Percentiles rank a stretch among this genome's conserved stretches.
Conservation (phyloP, 306 rosid species). For the Potentilla sterilis region DNA sequence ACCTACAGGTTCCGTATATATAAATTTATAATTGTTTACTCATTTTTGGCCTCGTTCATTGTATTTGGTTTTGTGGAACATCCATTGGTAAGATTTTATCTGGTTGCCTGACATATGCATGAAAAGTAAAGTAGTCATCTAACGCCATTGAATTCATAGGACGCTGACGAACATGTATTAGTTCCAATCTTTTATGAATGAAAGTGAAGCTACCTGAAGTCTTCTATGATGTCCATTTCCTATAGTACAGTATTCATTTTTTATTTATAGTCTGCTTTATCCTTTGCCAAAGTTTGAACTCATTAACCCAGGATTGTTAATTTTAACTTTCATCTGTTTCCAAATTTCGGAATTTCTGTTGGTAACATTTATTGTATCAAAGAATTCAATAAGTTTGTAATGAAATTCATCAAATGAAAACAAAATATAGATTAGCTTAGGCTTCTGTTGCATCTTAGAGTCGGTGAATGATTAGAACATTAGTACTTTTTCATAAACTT, state of each 20-base stretch:
- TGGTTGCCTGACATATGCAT: neutral
- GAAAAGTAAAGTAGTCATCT: neutral
- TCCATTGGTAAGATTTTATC: neutral
- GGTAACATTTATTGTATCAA: neutral
- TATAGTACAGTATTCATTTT: neutral
- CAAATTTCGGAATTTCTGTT: neutral
- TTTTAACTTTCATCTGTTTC: too few species aligned
- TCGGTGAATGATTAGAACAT: too few species aligned
- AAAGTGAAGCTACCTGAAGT: neutral
- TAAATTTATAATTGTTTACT: neutral
- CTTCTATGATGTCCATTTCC: neutral
- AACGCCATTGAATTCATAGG: neutral
- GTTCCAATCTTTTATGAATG: neutral
- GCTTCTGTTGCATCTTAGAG: neutral
- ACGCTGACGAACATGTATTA: neutral
- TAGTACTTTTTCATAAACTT: neutral
- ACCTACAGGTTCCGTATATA: slow-evolving; percentile 66
- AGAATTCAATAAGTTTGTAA: neutral
- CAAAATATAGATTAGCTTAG: neutral
- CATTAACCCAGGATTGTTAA: too few species aligned
- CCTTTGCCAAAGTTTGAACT: neutral
- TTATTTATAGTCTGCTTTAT: too few species aligned
- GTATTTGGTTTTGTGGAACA: slow-evolving; percentile 4
- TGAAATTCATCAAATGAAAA: neutral
- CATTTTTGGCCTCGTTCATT: too few species aligned